Conservation (phyloP, 2,329 filamentous ascomycete genomes). For the Setomelanomma holmii region DNA sequence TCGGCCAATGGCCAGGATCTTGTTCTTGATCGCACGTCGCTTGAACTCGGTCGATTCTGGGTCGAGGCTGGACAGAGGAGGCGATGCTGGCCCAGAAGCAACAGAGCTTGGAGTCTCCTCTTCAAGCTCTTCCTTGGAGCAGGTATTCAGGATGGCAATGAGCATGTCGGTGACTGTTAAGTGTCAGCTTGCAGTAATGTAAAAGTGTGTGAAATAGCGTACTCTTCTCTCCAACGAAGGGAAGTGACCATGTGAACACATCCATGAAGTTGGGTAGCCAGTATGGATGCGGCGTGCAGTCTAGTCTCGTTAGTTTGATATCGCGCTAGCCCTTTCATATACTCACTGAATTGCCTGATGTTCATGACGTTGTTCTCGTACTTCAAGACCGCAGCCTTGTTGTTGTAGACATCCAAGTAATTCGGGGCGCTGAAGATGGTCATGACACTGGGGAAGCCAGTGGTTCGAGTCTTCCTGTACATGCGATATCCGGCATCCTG, state of each 20-base stretch:
- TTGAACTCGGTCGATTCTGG: slow-evolving; percentile 92
- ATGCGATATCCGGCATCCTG: slow-evolving; percentile 99
- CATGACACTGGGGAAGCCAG: slow-evolving; percentile 98
- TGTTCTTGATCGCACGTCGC: slow-evolving; percentile 98
- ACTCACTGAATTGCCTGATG: slow-evolving; percentile 87
- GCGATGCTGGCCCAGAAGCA: slow-evolving; percentile 75
- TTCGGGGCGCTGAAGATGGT: slow-evolving; percentile 99
- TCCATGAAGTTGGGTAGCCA: slow-evolving; percentile 99
- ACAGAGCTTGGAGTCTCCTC: slow-evolving; percentile 82
- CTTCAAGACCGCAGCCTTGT: slow-evolving; percentile 98
- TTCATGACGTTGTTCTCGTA: slow-evolving; percentile 99
- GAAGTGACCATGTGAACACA: slow-evolving; percentile 99
- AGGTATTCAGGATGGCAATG: slow-evolving; percentile 96
- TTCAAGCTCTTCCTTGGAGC: slow-evolving; percentile 96
- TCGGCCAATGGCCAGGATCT: slow-evolving; percentile 96
- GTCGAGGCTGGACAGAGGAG: slow-evolving; percentile 70
- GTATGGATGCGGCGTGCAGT: slow-evolving; percentile 98
- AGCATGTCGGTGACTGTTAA: slow-evolving; percentile 87
- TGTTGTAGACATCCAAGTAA: slow-evolving; percentile 99
- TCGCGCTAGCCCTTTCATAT: not conserved
- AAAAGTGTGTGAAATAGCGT: slow-evolving; percentile 15
- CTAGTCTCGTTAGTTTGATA: slow-evolving; percentile 30
- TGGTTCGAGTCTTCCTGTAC: slow-evolving; percentile 98
- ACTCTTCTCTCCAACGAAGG: slow-evolving; percentile 95
- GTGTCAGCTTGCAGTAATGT: slow-evolving; percentile 23